Evolutionary conservation across 1,139 yeast species (phyloP).

Genomic region (Protomyces gravidus): DNA sequence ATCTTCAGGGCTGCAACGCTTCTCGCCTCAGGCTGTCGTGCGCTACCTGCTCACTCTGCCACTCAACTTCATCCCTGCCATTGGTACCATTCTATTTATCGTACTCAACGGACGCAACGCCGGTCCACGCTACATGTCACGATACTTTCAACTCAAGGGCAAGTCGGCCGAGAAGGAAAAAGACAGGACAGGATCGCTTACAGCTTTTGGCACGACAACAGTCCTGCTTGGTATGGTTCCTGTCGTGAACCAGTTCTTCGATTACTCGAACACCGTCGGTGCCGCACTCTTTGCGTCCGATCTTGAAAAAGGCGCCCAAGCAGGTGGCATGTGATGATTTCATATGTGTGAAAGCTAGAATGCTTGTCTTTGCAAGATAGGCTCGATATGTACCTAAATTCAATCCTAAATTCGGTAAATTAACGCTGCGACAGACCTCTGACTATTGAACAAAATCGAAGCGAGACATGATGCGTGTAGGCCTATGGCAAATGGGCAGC

Average conservation of each 20-base stretch:
- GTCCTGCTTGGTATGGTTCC: conserved; percentile 24
- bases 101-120: conserved; percentile 21
- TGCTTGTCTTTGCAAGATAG: not conserved
- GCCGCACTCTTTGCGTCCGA: conserved; percentile 41
- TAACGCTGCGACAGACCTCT: too few relatives aligned
- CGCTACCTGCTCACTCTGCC: conserved; percentile 25
- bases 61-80: conserved; percentile 26
- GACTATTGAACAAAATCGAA: too few relatives aligned
- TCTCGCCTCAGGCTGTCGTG: conserved; percentile 18
- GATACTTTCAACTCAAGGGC: conserved; percentile 17
- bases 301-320: conserved; percentile 52
- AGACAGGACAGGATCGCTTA: conserved; percentile 10
- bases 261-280: conserved; percentile 19
- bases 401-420: too few relatives aligned
- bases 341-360: not conserved
- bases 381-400: not conserved
- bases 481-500: too few relatives aligned
- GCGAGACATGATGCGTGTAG: too few relatives aligned
- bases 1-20: conserved; percentile 5
- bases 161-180: conserved; percentile 8
- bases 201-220: conserved; percentile 20
- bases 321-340: not conserved
- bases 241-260: conserved; percentile 18
- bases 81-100: conserved; percentile 25
- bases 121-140: conserved; percentile 14